A percentile compares a stretch with the other conserved stretches of the same genome.
phyloP scores from a whole-genome alignment of 257 asterid genomes.

The Oldenlandia corymbosa region DNA sequence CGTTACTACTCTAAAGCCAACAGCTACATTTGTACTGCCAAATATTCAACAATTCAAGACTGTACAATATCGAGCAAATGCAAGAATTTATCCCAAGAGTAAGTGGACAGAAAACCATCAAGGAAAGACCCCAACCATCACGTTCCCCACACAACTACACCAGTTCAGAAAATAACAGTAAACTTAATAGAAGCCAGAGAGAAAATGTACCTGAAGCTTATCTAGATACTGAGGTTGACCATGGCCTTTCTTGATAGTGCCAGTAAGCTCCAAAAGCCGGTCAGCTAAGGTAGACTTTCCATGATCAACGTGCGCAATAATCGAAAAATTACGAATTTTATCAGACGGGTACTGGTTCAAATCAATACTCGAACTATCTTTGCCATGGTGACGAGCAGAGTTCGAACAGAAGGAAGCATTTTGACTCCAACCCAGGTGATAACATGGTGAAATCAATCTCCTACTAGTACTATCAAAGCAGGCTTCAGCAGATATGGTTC shows the following conservation, averaged over 20 bases:
- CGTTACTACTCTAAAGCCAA: too few species aligned
- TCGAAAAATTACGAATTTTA: conserved; percentile 85
- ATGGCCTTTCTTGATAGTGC: conserved; percentile 85
- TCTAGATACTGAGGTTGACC: conserved; percentile 98
- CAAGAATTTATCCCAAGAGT: not conserved
- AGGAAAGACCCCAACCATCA: not conserved
- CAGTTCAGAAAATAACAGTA: not conserved
- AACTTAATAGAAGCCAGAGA: not conserved
- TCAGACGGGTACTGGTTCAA: conserved; percentile 64
- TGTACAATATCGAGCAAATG: not conserved
- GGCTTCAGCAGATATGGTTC: not conserved
- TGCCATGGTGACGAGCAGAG: conserved; percentile 43
- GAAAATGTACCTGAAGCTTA: conserved; percentile 67
- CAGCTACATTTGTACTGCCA: too few species aligned
- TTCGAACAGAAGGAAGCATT: conserved; percentile 65
- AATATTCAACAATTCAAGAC: not conserved
- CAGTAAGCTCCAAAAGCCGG: conserved; percentile 95
- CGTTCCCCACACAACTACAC: not conserved
- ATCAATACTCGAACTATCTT: conserved; percentile 51
- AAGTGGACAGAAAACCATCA: not conserved
- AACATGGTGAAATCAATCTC: conserved; percentile 6
- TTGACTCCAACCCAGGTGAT: conserved; percentile 37
- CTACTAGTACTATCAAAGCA: not conserved
- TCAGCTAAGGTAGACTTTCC: conserved; percentile 99
- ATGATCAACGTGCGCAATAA: conserved; percentile 95